These are phyloP conservation scores for Croton laevigatus DNA, from an alignment of 441 rosid genomes.

Conservation along the genomic window DNA sequence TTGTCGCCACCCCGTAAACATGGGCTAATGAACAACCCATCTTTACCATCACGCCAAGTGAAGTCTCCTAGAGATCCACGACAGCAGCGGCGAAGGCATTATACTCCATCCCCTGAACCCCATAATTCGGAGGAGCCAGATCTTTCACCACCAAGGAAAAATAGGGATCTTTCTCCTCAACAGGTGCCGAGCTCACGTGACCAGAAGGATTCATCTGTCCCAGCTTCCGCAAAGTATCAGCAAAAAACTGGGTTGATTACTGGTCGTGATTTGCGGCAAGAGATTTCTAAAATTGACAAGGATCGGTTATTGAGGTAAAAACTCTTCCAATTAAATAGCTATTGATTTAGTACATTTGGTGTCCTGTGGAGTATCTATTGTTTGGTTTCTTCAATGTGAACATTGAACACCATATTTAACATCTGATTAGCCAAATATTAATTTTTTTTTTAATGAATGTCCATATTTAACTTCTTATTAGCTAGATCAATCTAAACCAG, in stretches of 20 bases:
- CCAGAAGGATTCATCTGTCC: slow-evolving; percentile 33
- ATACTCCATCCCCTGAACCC: slow-evolving; percentile 19
- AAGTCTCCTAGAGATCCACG: slow-evolving; percentile 26
- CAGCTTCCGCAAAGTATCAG: slow-evolving; percentile 34
- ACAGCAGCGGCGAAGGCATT: slow-evolving; percentile 15
- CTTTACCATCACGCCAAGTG: slow-evolving; percentile 19
- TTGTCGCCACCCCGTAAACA: slow-evolving; percentile 49
- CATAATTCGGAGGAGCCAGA: slow-evolving; percentile 31
- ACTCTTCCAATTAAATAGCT: background rate
- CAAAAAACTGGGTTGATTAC: slow-evolving; percentile 63
- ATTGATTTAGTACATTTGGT: background rate
- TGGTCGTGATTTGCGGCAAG: slow-evolving; percentile 57
- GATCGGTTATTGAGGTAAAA: slow-evolving; percentile 59
- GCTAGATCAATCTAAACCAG: too few species aligned
- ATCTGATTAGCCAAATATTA: too few species aligned
- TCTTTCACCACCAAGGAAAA: slow-evolving; percentile 53
- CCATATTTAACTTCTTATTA: too few species aligned
- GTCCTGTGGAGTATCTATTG: background rate
- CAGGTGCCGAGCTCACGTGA: slow-evolving; percentile 8
- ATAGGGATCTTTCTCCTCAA: slow-evolving; percentile 21
- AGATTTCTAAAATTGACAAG: slow-evolving; percentile 55
- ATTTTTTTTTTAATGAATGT: too few species aligned
- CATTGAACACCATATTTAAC: background rate
- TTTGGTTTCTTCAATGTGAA: background rate
- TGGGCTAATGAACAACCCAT: slow-evolving; percentile 46